phyloP scores from a whole-genome alignment of 1,284 basidiomycete species.

The Rhodotorula mucilaginosa region DNA sequence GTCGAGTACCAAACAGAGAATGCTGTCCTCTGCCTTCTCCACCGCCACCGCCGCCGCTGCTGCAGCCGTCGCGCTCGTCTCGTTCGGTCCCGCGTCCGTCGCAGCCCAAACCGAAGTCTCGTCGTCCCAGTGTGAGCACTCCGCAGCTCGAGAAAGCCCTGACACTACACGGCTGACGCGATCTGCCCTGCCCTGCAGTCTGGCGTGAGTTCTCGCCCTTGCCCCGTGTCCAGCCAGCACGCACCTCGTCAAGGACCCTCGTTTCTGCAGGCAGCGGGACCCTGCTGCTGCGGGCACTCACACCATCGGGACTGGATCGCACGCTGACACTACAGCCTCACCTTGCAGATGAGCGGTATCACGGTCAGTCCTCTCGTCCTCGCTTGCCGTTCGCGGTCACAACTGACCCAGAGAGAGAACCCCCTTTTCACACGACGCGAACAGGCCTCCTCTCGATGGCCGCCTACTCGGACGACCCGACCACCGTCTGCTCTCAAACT shows the following conservation, averaged over 20 bases:
- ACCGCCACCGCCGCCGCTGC: not conserved
- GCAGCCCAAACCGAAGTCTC: not conserved
- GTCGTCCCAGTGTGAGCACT: slow-evolving; percentile 3
- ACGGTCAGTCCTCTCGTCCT: not conserved
- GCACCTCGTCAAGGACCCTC: not conserved
- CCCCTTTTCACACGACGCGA: not conserved
- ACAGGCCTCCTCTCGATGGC: slow-evolving; percentile 38
- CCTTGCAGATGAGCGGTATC: slow-evolving; percentile 4
- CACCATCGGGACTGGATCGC: not conserved
- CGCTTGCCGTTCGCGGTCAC: too few species aligned
- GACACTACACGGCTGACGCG: not conserved
- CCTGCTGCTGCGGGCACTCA: not conserved
- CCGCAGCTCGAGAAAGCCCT: too few species aligned
- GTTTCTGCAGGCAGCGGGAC: too few species aligned
- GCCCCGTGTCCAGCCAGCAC: not conserved
- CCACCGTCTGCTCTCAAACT: slow-evolving; percentile 37
- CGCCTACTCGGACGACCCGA: slow-evolving; percentile 36
- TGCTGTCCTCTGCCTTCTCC: not conserved
- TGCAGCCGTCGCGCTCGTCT: not conserved
- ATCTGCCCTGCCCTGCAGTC: not conserved
- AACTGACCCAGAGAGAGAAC: not conserved
- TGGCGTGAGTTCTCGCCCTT: not conserved
- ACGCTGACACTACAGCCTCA: not conserved
- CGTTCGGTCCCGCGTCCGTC: not conserved
- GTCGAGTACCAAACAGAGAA: too few species aligned